Evolutionary conservation across 371 early-diverging fungal species (phyloP).

Genomic region (Syncephalastrum monosporum): DNA sequence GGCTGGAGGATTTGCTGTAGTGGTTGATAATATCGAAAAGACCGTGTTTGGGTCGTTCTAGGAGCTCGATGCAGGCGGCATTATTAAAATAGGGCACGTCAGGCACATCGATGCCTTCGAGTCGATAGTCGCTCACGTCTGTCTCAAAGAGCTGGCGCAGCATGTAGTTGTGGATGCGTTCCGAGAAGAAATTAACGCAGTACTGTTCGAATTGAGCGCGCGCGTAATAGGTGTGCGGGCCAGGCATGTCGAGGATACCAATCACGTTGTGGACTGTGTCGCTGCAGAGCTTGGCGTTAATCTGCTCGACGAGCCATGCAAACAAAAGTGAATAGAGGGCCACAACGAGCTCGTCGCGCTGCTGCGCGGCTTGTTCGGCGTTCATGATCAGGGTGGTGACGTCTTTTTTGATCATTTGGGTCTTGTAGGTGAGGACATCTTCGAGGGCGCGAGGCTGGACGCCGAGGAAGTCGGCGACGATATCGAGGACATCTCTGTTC

Average conservation of each 20-base stretch:
- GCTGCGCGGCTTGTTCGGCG: conserved; percentile 63
- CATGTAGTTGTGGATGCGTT: conserved; percentile 73
- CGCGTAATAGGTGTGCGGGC: conserved; percentile 38
- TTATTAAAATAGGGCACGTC: conserved; percentile 52
- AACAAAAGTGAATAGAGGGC: conserved; percentile 83
- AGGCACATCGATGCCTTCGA: conserved; percentile 58
- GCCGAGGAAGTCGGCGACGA: conserved; percentile 85
- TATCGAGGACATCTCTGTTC: conserved; percentile 68
- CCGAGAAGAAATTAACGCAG: conserved; percentile 82
- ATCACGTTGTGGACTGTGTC: conserved; percentile 66
- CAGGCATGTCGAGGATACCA: conserved; percentile 73
- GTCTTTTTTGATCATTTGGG: conserved; percentile 74
- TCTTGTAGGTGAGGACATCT: conserved; percentile 82
- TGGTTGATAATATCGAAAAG: conserved; percentile 59
- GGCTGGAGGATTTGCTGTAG: conserved; percentile 36
- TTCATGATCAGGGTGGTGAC: conserved; percentile 85
- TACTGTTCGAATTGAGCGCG: conserved; percentile 69
- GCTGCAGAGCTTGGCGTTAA: conserved; percentile 80
- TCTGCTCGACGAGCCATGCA: conserved; percentile 86
- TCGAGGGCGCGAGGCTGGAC: conserved; percentile 78
- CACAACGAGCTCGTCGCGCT: conserved; percentile 78
- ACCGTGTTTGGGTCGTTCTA: conserved; percentile 51
- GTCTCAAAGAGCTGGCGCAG: conserved; percentile 67
- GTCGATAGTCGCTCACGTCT: conserved; percentile 47
- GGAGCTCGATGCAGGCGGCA: conserved; percentile 50